Evolutionary conservation across 2,329 filamentous ascomycete species (phyloP).

Genomic region (Claviceps pazoutovae): DNA sequence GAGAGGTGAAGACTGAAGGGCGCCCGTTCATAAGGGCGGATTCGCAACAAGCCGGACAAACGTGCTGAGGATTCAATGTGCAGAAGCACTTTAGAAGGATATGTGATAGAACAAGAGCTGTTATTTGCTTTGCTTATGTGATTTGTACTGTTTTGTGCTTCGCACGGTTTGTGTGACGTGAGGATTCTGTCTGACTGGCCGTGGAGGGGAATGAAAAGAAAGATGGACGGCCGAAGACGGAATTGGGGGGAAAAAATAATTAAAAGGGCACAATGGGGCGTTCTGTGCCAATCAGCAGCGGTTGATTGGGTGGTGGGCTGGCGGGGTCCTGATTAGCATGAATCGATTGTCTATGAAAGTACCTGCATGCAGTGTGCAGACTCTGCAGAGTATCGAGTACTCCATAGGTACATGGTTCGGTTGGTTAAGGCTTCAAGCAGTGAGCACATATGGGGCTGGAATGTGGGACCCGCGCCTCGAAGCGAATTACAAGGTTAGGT

Average conservation of each 20-base stretch:
- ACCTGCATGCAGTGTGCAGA: too few species aligned
- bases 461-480: too few species aligned
- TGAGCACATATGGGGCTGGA: too few species aligned
- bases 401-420: too few species aligned
- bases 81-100: slow-evolving; percentile 7
- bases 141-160: neutral
- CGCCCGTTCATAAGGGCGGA: slow-evolving; percentile 75
- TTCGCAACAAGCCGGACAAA: slow-evolving; percentile 22
- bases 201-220: slow-evolving; percentile 1
- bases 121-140: neutral
- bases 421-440: too few species aligned
- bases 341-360: too few species aligned
- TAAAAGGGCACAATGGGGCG: neutral
- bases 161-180: neutral
- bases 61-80: slow-evolving; percentile 6
- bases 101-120: neutral
- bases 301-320: too few species aligned
- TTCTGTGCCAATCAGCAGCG: too few species aligned
- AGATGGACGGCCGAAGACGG: neutral
- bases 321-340: too few species aligned
- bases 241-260: neutral
- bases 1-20: slow-evolving; percentile 74
- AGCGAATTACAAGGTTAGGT: too few species aligned
- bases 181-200: slow-evolving; percentile 5
- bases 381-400: too few species aligned